phyloP scores from a whole-genome alignment of 2,329 filamentous ascomycete species.

The Aspergillus fischeri region DNA sequence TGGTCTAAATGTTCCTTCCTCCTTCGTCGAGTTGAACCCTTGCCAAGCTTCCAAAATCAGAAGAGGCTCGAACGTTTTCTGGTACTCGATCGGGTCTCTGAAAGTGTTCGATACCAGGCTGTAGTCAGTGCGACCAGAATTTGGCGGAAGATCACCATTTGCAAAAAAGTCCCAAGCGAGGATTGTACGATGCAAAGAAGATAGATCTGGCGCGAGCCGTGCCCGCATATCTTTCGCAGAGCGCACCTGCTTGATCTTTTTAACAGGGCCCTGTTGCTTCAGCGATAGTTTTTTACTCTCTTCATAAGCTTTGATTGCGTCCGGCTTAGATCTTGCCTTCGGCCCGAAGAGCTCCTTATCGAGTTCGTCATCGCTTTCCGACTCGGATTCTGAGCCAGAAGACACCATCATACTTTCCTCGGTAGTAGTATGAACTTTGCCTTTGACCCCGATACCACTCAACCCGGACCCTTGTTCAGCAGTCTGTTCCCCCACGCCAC shows the following conservation, averaged over 20 bases:
- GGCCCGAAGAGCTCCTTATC: slow-evolving; percentile 63
- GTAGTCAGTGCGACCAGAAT: slow-evolving; percentile 65
- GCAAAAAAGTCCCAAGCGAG: slow-evolving; percentile 96
- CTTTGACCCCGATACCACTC: slow-evolving; percentile 65
- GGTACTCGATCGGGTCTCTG: slow-evolving; percentile 70
- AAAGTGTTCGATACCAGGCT: slow-evolving; percentile 75
- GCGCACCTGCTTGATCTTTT: slow-evolving; percentile 74
- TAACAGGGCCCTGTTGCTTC: slow-evolving; percentile 67
- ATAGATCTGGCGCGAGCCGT: slow-evolving; percentile 83
- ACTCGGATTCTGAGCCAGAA: slow-evolving; percentile 59
- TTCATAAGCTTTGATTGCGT: slow-evolving; percentile 44
- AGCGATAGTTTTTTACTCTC: slow-evolving; percentile 46
- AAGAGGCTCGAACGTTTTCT: slow-evolving; percentile 83
- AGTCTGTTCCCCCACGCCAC: slow-evolving; percentile 53
- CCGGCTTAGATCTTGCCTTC: slow-evolving; percentile 35
- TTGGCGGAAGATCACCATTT: slow-evolving; percentile 77
- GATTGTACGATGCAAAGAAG: slow-evolving; percentile 76
- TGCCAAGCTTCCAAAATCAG: slow-evolving; percentile 94
- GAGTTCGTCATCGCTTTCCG: slow-evolving; percentile 73
- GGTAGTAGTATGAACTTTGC: slow-evolving; percentile 71
- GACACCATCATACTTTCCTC: slow-evolving; percentile 86
- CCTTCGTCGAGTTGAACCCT: slow-evolving; percentile 82
- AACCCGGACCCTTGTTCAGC: slow-evolving; percentile 75
- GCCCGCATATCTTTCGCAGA: slow-evolving; percentile 93
- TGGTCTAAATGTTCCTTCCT: slow-evolving; percentile 74